These are phyloP conservation scores for Kodamaea plutei DNA, from an alignment of 1,139 yeast genomes.

Conservation along the genomic window DNA sequence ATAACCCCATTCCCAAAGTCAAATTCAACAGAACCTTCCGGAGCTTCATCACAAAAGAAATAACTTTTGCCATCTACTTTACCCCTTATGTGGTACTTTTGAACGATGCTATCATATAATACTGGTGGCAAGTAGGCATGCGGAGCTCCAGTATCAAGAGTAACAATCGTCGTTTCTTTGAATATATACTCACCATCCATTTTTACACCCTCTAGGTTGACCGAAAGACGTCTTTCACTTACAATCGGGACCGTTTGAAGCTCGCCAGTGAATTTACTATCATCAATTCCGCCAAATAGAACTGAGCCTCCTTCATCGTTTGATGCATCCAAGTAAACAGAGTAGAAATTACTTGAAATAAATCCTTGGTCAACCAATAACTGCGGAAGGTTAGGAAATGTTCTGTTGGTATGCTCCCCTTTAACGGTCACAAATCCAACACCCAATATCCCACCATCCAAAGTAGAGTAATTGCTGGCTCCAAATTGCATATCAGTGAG, in stretches of 20 bases:
- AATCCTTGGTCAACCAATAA: slow-evolving; percentile 10
- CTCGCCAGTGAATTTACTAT: slow-evolving; percentile 21
- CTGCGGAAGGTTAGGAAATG: background rate
- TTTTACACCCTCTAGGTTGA: background rate
- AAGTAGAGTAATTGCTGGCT: background rate
- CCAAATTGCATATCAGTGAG: slow-evolving; percentile 16
- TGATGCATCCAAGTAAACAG: slow-evolving; percentile 13
- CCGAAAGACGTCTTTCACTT: slow-evolving; percentile 9
- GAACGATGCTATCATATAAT: background rate
- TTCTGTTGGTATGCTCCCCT: no score
- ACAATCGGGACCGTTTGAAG: slow-evolving; percentile 9
- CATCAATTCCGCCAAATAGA: slow-evolving; percentile 27
- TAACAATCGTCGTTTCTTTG: no score
- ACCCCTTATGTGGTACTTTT: no score
- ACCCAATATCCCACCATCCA: background rate
- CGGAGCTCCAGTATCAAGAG: background rate
- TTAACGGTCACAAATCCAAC: no score
- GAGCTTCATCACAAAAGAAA: no score
- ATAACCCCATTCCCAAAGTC: no score
- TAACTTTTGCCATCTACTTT: no score
- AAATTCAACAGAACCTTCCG: no score
- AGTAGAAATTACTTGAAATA: slow-evolving; percentile 15
- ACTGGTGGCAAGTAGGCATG: background rate
- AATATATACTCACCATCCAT: background rate
- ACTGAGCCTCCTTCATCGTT: slow-evolving; percentile 12